A percentile compares a stretch with the other conserved stretches of the same genome.
Evolutionary conservation across 495 filamentous ascomycete species (phyloP).

Genomic region (Stereocaulon alpinum): DNA sequence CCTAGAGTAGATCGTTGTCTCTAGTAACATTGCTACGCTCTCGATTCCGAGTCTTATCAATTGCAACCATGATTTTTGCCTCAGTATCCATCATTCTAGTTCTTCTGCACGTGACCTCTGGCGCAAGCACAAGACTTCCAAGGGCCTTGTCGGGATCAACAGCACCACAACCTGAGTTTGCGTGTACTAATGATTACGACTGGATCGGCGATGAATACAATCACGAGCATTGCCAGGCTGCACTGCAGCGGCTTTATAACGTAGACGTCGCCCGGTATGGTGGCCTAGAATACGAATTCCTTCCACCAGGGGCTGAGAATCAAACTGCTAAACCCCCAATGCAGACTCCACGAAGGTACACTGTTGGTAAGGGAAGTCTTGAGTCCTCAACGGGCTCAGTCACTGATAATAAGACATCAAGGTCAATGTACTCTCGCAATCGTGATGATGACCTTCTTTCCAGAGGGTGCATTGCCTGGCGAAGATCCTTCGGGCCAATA

Average conservation of each 20-base stretch:
- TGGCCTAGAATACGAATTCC: slow-evolving; percentile 1
- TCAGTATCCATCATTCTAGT: background rate
- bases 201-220: slow-evolving; percentile 6
- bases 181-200: background rate
- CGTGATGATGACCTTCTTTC: slow-evolving; percentile 8
- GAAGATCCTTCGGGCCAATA: background rate
- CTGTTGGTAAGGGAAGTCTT: background rate
- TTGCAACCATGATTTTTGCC: background rate
- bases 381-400: no score
- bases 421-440: slow-evolving; percentile 12
- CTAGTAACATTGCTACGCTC: background rate
- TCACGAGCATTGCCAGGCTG: slow-evolving; percentile 3
- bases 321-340: slow-evolving; percentile 1
- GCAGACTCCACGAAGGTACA: slow-evolving; percentile 8
- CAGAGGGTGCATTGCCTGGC: background rate
- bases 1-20: background rate
- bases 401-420: background rate
- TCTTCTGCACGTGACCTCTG: background rate
- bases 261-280: background rate
- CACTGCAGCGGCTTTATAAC: slow-evolving; percentile 5
- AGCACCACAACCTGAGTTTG: slow-evolving; percentile 1
- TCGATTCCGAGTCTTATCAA: background rate
- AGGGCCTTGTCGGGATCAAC: background rate
- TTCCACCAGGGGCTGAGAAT: background rate
- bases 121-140: background rate